phyloP scores from a whole-genome alignment of 306 rosid genomes.

The Gastrolobium bilobum region DNA sequence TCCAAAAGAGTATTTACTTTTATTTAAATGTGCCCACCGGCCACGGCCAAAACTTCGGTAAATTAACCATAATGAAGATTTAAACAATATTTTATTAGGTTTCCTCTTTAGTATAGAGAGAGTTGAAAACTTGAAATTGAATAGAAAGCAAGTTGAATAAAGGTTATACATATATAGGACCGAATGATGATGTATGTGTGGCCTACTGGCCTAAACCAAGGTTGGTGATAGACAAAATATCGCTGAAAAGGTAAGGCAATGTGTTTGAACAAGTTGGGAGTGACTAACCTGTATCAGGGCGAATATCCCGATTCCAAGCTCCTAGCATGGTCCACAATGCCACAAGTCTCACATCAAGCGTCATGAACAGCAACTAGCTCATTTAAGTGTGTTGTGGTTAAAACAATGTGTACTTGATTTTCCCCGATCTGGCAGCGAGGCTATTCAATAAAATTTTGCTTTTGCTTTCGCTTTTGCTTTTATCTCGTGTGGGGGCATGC shows the following conservation, averaged over 20 bases:
- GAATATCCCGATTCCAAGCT: conserved; percentile 1
- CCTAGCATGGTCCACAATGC: conserved; percentile 35
- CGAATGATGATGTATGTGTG: not conserved
- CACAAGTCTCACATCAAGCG: conserved; percentile 3
- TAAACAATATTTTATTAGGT: no score
- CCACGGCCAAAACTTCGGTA: no score
- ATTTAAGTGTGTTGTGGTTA: conserved; percentile 15
- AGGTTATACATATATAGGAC: not conserved
- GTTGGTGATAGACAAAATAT: conserved; percentile 33
- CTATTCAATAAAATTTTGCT: not conserved
- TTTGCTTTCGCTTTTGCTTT: conserved; percentile 12
- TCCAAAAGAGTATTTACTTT: no score
- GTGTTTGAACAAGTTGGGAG: not conserved
- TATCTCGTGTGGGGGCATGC: not conserved
- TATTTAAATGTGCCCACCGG: no score
- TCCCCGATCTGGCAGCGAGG: not conserved
- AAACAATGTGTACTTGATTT: conserved; percentile 17
- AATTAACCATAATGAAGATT: no score
- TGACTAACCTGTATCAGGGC: conserved; percentile 27
- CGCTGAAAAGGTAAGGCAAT: conserved; percentile 4
- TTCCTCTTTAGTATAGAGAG: not conserved
- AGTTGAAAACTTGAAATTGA: not conserved
- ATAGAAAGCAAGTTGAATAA: not conserved
- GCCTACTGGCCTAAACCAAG: not conserved
- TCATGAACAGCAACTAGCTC: conserved; percentile 22